Conservation (phyloP, 2,329 filamentous ascomycete genomes). For the Trichoderma simmonsii region DNA sequence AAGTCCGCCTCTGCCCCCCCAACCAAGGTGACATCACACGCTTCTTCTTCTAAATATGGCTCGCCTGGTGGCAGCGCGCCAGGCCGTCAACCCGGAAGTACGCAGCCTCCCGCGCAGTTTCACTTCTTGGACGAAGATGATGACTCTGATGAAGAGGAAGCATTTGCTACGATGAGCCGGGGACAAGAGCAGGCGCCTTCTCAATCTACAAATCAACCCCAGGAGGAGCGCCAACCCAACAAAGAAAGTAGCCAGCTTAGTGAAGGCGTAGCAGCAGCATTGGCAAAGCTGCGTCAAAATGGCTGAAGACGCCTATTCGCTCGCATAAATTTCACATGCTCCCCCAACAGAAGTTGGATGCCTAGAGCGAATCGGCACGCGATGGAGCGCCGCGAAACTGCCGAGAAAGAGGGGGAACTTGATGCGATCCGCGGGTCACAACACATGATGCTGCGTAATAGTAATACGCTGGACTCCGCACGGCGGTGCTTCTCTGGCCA, state of each 20-base stretch:
- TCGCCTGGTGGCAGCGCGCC: not conserved
- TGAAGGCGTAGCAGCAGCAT: constrained; percentile 58
- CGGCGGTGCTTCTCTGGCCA: not conserved
- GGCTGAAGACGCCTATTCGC: not conserved
- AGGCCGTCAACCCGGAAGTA: not conserved
- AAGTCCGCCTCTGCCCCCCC: constrained; percentile 40
- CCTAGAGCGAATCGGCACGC: not conserved
- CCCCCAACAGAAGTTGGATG: not conserved
- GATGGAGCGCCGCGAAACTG: constrained; percentile 4
- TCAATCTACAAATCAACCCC: constrained; percentile 16
- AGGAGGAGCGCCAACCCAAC: constrained; percentile 25
- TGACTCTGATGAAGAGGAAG: constrained; percentile 38
- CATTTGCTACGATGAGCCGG: constrained; percentile 44
- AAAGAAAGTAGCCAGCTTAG: constrained; percentile 41
- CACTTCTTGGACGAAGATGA: constrained; percentile 43
- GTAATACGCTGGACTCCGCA: constrained; percentile 11
- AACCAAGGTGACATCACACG: constrained; percentile 37
- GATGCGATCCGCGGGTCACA: constrained; percentile 1
- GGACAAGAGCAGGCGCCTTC: constrained; percentile 43
- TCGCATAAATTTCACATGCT: constrained; percentile 2
- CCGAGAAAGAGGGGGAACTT: constrained; percentile 6
- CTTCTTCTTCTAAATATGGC: not conserved
- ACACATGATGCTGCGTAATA: not conserved
- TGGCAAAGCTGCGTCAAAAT: constrained; percentile 54
- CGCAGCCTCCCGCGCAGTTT: constrained; percentile 30